A percentile compares a stretch with the other conserved stretches of the same genome.
Conservation (phyloP, 345 rosid genomes). For the Hypericum androsaemum region DNA sequence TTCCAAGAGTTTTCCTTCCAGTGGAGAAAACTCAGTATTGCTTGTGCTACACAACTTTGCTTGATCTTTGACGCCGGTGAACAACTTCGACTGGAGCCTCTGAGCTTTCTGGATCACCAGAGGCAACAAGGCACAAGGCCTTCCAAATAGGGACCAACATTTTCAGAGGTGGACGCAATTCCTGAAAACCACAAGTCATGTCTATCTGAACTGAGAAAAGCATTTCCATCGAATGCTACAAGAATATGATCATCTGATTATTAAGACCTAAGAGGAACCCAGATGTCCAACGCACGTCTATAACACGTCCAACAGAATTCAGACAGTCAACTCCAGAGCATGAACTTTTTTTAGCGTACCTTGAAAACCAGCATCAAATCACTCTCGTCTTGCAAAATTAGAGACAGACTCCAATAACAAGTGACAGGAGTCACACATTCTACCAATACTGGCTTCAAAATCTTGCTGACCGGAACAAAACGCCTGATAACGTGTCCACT, state of each 20-base stretch:
- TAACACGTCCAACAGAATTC: too few relatives aligned
- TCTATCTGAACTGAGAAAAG: too few relatives aligned
- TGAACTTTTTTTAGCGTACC: conserved; percentile 30
- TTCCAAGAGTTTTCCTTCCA: too few relatives aligned
- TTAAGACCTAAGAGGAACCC: too few relatives aligned
- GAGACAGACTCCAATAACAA: conserved; percentile 81
- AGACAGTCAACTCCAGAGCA: background rate
- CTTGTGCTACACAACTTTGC: too few relatives aligned
- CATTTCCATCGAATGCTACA: too few relatives aligned
- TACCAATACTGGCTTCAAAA: conserved; percentile 69
- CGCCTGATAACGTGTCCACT: conserved; percentile 53
- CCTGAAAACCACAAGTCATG: conserved; percentile 24
- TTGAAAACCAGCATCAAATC: conserved; percentile 56
- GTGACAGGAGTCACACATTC: conserved; percentile 73
- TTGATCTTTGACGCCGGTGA: too few relatives aligned
- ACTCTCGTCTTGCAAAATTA: conserved; percentile 49
- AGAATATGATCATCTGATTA: too few relatives aligned
- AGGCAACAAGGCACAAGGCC: conserved; percentile 46
- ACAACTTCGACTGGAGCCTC: background rate
- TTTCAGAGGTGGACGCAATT: conserved; percentile 60
- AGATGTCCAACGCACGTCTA: too few relatives aligned
- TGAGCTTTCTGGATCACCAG: conserved; percentile 8
- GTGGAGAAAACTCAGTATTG: too few relatives aligned
- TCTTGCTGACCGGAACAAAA: conserved; percentile 62
- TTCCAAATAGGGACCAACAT: conserved; percentile 79